phyloP scores from a whole-genome alignment of 1,284 basidiomycete genomes.

The Gymnopus androsaceus region DNA sequence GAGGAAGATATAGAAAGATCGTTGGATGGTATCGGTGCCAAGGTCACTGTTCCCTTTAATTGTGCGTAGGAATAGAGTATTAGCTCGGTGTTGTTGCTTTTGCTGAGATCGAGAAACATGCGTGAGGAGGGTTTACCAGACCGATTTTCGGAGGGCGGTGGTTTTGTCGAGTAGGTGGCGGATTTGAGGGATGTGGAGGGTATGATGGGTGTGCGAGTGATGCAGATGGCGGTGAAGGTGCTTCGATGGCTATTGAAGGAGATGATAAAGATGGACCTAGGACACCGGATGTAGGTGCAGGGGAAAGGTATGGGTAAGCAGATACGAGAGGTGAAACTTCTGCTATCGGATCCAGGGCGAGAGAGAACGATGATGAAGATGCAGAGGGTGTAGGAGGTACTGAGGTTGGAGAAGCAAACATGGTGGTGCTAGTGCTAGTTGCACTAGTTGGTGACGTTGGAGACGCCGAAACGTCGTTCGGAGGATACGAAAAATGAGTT shows the following conservation, averaged over 20 bases:
- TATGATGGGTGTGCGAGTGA: conserved; percentile 10
- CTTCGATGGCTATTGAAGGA: conserved; percentile 11
- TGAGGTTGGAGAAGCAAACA: background rate
- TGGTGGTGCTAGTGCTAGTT: conserved; percentile 7
- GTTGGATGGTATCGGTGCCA: conserved; percentile 32
- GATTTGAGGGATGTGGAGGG: conserved; percentile 8
- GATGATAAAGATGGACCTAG: conserved; percentile 11
- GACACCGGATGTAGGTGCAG: conserved; percentile 1
- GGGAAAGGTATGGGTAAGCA: conserved; percentile 5
- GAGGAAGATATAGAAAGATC: background rate
- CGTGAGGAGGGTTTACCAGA: conserved; percentile 1
- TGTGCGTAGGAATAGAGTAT: conserved; percentile 90
- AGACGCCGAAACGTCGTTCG: conserved; percentile 28
- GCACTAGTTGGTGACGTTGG: conserved; percentile 10
- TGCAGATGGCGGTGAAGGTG: conserved; percentile 12
- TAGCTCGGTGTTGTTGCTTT: conserved; percentile 49
- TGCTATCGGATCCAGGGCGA: conserved; percentile 69
- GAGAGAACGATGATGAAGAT: conserved; percentile 61
- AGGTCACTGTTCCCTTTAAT: conserved; percentile 66
- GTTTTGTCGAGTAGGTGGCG: background rate
- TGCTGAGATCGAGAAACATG: conserved; percentile 9
- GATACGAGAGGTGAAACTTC: conserved; percentile 45
- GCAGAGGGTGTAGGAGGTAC: conserved; percentile 41
- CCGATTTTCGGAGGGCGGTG: conserved; percentile 1
- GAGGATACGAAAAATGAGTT: conserved; percentile 29